Base-by-base conservation (phyloP, 1,284 basidiomycete species). In the Apiotrichum sp. region DNA sequence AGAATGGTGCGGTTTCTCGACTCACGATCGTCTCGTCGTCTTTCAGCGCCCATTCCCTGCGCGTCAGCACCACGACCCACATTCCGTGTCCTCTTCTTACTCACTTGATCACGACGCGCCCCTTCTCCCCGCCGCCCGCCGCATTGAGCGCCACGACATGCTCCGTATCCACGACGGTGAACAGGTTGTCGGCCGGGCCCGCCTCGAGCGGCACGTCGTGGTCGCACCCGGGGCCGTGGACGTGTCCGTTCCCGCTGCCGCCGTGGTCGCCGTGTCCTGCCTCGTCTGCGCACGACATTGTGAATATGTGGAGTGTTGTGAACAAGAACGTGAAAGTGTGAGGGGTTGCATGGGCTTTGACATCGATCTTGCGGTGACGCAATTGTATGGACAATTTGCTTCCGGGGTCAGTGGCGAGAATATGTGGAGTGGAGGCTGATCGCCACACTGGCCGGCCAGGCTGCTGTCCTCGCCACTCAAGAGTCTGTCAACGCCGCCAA, bases 101-200 rank as follows among this genome's bases (percentile, higher is more conserved):
- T 52, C 59, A 76, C 75, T 77, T 77, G 67, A 77, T 74, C 6
- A 74, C 71, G n/a, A 66, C 69, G 44, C 65, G 56, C 6, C 75
- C 75, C 9, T 62, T 40, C 49, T 73, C 68, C 14, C 63, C 71
- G 7, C 74, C 75, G 6, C 68, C 74, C 3, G 57, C 59, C 9
- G 72, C 73, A 53, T 77, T 77, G 53, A 77, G 50, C 9, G 71
- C 73, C 1, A 60, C 62, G n/a, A 77, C 75, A 55, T 77, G 66
- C 22, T 65, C 65, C n/a, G 69, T 53, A 55, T 77, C 74, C 31
- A 77, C 67, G 44, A 72, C 68, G 13, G 46, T 29, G 55, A 62
- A 77, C 13, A 77, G 62, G 35, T 62, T 66, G 48, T 71, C 72
- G n/a, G 67, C 53, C 4, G 74, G 74, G 29, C 74, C 73, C 4